Percentiles rank a stretch among this genome's conserved stretches.
phyloP scores from a whole-genome alignment of 306 rosid genomes.

The Trichosanthes cucumerina region DNA sequence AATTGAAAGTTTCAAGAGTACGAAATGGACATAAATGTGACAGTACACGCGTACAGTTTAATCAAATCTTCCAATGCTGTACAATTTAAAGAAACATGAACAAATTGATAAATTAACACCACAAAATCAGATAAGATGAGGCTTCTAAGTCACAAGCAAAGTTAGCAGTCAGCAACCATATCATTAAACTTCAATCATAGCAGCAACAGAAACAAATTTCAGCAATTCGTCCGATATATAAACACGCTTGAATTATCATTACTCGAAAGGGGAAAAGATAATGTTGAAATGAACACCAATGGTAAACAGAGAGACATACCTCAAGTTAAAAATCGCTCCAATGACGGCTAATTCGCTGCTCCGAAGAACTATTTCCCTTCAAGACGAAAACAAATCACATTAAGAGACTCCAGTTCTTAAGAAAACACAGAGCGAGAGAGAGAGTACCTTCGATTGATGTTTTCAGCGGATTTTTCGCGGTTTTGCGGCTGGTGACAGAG shows the following conservation, averaged over 20 bases:
- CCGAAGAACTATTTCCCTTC: constrained; percentile 52
- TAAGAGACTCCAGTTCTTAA: constrained; percentile 9
- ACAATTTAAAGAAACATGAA: neutral
- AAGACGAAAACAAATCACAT: neutral
- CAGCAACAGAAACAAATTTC: neutral
- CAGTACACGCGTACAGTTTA: neutral
- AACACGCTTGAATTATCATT: neutral
- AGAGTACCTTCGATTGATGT: constrained; percentile 44
- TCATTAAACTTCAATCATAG: neutral
- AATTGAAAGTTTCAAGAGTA: neutral
- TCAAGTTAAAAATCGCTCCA: constrained; percentile 68
- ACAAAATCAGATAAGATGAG: neutral
- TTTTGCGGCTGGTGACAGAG: constrained; percentile 20
- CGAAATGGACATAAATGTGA: neutral
- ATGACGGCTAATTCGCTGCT: constrained; percentile 73
- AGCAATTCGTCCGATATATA: neutral
- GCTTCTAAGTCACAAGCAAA: neutral
- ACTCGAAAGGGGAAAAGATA: neutral
- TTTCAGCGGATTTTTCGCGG: constrained; percentile 16
- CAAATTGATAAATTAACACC: neutral
- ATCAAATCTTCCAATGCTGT: neutral
- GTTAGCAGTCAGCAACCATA: neutral
- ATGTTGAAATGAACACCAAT: neutral
- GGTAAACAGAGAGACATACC: constrained; percentile 24
- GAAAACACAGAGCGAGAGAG: neutral